Percentiles rank a stretch among this genome's conserved stretches.
phyloP scores from a whole-genome alignment of 2,329 filamentous ascomycete genomes.

The Paraphaeosphaeria minitans region DNA sequence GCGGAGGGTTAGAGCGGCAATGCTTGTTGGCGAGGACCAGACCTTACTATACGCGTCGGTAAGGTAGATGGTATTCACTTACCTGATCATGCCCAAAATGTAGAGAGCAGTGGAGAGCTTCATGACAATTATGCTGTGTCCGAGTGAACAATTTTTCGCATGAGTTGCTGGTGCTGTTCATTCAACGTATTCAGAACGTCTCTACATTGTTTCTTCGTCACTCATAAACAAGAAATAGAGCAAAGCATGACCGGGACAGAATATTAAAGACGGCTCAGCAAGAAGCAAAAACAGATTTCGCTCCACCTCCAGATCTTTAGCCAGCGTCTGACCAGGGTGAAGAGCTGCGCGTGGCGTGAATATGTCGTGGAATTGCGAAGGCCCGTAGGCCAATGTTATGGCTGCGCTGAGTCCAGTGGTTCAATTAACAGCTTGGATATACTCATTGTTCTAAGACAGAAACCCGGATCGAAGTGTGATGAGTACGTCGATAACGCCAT shows the following conservation, averaged over 20 bases:
- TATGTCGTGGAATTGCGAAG: neutral
- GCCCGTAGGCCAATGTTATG: neutral
- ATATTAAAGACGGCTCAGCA: constrained; percentile 19
- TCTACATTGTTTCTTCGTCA: constrained; percentile 22
- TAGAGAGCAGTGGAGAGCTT: constrained; percentile 31
- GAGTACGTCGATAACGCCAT: constrained; percentile 18
- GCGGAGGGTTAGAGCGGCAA: constrained; percentile 24
- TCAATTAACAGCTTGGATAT: neutral
- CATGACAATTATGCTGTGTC: constrained; percentile 24
- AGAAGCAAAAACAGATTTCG: constrained; percentile 8
- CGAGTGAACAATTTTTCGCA: neutral
- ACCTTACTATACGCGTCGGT: neutral
- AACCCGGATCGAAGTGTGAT: constrained; percentile 7
- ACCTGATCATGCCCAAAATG: constrained; percentile 28
- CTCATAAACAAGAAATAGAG: neutral
- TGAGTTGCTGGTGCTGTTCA: constrained; percentile 5
- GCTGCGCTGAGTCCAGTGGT: neutral
- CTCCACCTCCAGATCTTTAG: constrained; percentile 8
- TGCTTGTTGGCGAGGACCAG: constrained; percentile 17
- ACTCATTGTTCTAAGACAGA: neutral
- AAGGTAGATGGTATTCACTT: constrained; percentile 5
- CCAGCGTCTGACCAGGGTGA: constrained; percentile 15
- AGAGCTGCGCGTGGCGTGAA: constrained; percentile 14
- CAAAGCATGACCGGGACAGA: constrained; percentile 9
- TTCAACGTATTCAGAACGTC: constrained; percentile 1